Base-by-base conservation (phyloP, 192 early-diverging fungal genomes). In the Gaertneriomyces sp. region DNA sequence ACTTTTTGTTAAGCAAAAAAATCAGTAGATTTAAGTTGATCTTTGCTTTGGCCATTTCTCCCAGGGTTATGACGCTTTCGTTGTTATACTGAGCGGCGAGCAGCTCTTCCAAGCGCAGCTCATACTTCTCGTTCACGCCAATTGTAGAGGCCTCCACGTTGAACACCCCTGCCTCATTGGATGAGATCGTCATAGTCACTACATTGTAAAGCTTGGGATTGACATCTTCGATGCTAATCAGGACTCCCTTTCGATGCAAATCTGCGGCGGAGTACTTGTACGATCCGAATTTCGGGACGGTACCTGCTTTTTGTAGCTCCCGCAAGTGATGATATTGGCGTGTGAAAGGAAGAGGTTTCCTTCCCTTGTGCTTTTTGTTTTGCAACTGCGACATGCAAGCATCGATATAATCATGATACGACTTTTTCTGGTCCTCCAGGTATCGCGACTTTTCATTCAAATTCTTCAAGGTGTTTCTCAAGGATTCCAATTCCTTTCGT, bases 1-100 rank as follows among this genome's bases (percentile, higher is more conserved):
- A 99, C 88, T 98, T 96, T 75, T 97, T 97, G 86, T 99, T 99
- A 68, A 99, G 88, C 33, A 99, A 75, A 72, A 88, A 98, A 43
- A 97, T 89, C 53, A 99, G 79, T 63, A 99, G 68, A 68, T 99
- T 98, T 42, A 98, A 88, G 76, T 99, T 99, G 50, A 98, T 91
- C 61, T 93, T 94, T 51, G 90, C 87, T 46, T 90, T 89, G 70
- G 96, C 96, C 74, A 96, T 91, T 33, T 33, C 25, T 1, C 25
- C 25, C 16, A 99, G 74, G 38, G 85, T 90, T 84, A 97, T 95
- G 12, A 91, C 86, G 54, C 90, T 87, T 25, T 92, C 86, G 63
- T 92, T 92, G 68, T 98, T 90, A 81, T 92, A 98, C 76, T 98
- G 95, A 53, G 84, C 80, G 72, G 96, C 92, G 59, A 99, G 77